Conservation (phyloP, 805 yeast species). For the Candida broadrunensis region DNA sequence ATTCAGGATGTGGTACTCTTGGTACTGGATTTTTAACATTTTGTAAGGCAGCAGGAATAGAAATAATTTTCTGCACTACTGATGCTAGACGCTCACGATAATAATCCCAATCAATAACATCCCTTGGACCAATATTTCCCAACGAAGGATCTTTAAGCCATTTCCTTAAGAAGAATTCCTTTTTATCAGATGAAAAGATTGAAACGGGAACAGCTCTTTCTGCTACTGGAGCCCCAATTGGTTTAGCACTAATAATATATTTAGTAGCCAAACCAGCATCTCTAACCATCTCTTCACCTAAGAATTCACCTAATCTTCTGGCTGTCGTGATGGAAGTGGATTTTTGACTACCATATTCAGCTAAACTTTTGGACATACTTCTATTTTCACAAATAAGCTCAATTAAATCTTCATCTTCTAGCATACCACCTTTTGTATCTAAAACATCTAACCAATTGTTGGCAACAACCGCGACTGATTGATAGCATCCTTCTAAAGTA, state of each 20-base stretch:
- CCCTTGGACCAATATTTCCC: slow-evolving; percentile 75
- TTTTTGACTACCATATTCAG: slow-evolving; percentile 86
- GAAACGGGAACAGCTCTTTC: slow-evolving; percentile 97
- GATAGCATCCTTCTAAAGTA: slow-evolving; percentile 75
- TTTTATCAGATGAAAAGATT: slow-evolving; percentile 86
- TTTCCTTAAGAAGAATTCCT: slow-evolving; percentile 69
- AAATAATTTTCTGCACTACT: slow-evolving; percentile 89
- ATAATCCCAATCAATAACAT: slow-evolving; percentile 90
- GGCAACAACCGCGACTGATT: slow-evolving; percentile 88
- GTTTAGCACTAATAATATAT: slow-evolving; percentile 83
- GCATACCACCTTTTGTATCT: slow-evolving; percentile 78
- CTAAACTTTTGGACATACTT: slow-evolving; percentile 88
- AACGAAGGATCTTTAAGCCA: slow-evolving; percentile 84
- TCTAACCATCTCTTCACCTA: slow-evolving; percentile 94
- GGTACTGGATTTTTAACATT: slow-evolving; percentile 89
- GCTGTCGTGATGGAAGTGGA: slow-evolving; percentile 97
- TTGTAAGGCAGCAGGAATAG: slow-evolving; percentile 97
- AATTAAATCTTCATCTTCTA: slow-evolving; percentile 91
- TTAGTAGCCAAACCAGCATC: slow-evolving; percentile 96
- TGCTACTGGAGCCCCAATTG: slow-evolving; percentile 84
- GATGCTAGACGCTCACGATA: slow-evolving; percentile 89
- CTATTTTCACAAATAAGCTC: slow-evolving; percentile 95
- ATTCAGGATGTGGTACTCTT: slow-evolving; percentile 88
- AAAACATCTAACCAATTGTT: slow-evolving; percentile 94
- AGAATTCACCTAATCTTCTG: slow-evolving; percentile 83